phyloP scores from a whole-genome alignment of 495 filamentous ascomycete genomes.

The Aspergillus heteromorphus region DNA sequence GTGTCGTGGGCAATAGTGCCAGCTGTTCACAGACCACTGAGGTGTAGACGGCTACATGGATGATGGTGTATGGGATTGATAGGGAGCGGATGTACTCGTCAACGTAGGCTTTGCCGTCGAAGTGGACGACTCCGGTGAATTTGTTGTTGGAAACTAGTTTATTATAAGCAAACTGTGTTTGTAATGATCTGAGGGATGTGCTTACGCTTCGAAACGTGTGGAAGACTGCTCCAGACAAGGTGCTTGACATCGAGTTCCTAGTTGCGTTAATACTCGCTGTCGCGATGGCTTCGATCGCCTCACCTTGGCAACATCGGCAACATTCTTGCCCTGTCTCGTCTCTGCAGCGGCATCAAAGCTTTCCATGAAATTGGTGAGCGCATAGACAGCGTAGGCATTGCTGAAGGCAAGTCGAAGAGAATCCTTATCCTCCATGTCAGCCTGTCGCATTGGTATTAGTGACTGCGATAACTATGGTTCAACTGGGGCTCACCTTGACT shows the following conservation, averaged over 20 bases:
- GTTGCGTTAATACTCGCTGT: background rate
- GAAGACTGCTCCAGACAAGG: slow-evolving; percentile 1
- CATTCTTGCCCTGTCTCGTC: slow-evolving; percentile 5
- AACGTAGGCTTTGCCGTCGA: slow-evolving; percentile 1
- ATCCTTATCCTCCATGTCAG: background rate
- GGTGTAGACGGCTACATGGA: background rate
- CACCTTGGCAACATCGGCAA: background rate
- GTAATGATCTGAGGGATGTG: background rate
- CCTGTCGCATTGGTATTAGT: background rate
- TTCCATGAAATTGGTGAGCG: background rate
- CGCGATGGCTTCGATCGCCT: too few species aligned
- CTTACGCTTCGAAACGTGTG: background rate
- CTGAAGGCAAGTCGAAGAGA: background rate
- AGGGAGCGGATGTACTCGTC: slow-evolving; percentile 2
- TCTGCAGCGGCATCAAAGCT: background rate
- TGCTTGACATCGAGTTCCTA: slow-evolving; percentile 4
- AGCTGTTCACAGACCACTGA: background rate
- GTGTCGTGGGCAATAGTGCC: background rate
- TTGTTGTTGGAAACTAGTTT: background rate
- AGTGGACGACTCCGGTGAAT: background rate
- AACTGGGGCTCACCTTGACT: background rate
- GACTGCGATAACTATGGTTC: background rate
- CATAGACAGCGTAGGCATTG: background rate
- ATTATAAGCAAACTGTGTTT: background rate
- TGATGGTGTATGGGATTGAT: background rate